Evolutionary conservation across 495 filamentous ascomycete species (phyloP), one percentile per base, ranked within the genome.

Genomic region (Rostrohypoxylon terebratum): DNA sequence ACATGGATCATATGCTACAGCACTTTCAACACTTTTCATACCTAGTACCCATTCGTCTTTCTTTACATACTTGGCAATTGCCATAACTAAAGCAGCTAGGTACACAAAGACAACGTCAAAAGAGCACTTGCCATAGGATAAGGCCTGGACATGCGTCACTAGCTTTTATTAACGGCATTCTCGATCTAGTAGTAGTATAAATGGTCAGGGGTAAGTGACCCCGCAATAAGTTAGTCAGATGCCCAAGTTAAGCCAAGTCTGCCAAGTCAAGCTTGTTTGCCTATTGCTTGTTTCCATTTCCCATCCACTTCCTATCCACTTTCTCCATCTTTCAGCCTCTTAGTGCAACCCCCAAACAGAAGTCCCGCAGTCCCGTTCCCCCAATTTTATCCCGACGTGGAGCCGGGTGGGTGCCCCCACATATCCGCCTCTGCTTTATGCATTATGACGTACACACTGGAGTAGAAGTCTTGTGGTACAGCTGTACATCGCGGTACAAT

Each of bases 371-470:
- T 42, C 51, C 23, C 48, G 44, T 13, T 4, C 28, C 38, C 40
- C 40, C 63, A 36, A 36, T 33, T 20, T 55, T 55, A 25, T 57
- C 65, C 61, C 53, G 62, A 64, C 23, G 42, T 54, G 53, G 68
- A 44, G 42, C 28, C 28, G 28, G 28, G 28, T 28, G 28, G 28
- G 28, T 4, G 23, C 21, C 68, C 61, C 68, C 62, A 62, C 47
- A 38, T 7, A 25, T 71, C 11, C 28, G 38, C 55, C 48, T 36
- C 13, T 16, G 16, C 20, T 10, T n/a, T 4, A 58, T 72, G 64
- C 59, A 33, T 4, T 28, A 72, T 72, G 69, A 72, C 63, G 69
- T 72, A 53, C 5, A 40, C 13, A 2, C 54, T 23, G n/a, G 21
- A 21, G 20, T 48, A 9, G 14, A 54, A 34, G 28, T 59, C 34